A percentile compares a stretch with the other conserved stretches of the same genome.
Evolutionary conservation across 148 eudicot genomes (phyloP).

Genomic region (Camellia lanceoleosa): DNA sequence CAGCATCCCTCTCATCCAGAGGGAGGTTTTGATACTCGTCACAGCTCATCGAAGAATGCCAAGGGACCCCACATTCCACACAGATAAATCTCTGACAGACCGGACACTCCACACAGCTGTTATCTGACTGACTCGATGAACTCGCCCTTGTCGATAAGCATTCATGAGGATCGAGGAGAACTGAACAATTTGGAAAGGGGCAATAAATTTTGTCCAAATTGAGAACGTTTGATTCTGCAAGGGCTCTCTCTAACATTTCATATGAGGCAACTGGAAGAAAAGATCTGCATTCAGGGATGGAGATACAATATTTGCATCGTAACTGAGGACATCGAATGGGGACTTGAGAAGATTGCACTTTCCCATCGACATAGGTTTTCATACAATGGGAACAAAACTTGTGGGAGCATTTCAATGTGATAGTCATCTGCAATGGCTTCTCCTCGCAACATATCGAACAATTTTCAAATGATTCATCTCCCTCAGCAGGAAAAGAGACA

Average conservation of each 20-base stretch:
- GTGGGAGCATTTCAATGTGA: slow-evolving; percentile 63
- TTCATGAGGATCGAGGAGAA: slow-evolving; percentile 58
- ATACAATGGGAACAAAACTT: slow-evolving; percentile 78
- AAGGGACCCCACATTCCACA: slow-evolving; percentile 64
- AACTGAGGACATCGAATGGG: slow-evolving; percentile 67
- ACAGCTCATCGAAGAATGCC: slow-evolving; percentile 74
- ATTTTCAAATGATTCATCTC: slow-evolving; percentile 31
- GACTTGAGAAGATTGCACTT: slow-evolving; percentile 52
- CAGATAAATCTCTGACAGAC: slow-evolving; percentile 60
- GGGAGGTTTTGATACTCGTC: slow-evolving; percentile 66
- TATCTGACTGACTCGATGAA: slow-evolving; percentile 47
- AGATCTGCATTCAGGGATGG: slow-evolving; percentile 45
- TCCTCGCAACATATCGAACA: slow-evolving; percentile 76
- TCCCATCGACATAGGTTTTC: slow-evolving; percentile 62
- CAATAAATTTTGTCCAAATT: slow-evolving; percentile 55
- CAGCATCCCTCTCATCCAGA: slow-evolving; percentile 49
- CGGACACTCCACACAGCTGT: slow-evolving; percentile 63
- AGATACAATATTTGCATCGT: slow-evolving; percentile 55
- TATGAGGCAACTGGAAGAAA: slow-evolving; percentile 71
- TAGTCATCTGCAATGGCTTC: slow-evolving; percentile 52
- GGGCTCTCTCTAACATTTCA: slow-evolving; percentile 47
- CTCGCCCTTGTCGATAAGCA: slow-evolving; percentile 46
- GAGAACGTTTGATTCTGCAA: slow-evolving; percentile 42
- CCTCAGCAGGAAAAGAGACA: slow-evolving; percentile 34
- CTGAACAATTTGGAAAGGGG: slow-evolving; percentile 64